Conservation (phyloP, 176 grass and related monocot species). For the Musa troglodytarum region DNA sequence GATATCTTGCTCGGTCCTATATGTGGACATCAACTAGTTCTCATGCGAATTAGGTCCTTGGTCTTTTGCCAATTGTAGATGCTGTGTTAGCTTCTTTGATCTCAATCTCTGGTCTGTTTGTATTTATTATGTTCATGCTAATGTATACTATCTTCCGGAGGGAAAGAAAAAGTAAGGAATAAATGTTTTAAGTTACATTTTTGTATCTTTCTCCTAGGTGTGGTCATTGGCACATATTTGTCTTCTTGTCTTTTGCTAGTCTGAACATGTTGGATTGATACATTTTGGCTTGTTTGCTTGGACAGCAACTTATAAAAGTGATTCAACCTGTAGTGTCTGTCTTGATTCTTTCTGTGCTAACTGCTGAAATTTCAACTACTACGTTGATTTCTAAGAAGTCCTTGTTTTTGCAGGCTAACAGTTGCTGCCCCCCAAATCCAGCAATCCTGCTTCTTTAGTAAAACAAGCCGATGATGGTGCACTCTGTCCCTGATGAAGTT, state of each 20-base stretch:
- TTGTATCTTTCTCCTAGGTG: too few relatives aligned
- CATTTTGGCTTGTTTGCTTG: not conserved
- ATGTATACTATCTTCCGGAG: not conserved
- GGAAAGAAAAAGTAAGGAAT: not conserved
- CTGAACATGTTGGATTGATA: too few relatives aligned
- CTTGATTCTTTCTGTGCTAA: not conserved
- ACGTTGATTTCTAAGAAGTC: not conserved
- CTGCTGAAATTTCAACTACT: not conserved
- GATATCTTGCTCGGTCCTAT: not conserved
- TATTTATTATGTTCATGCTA: too few relatives aligned
- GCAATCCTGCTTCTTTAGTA: too few relatives aligned
- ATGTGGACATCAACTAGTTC: not conserved
- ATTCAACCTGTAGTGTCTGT: not conserved
- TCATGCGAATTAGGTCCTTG: not conserved
- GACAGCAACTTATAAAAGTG: not conserved
- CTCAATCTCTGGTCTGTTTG: too few relatives aligned
- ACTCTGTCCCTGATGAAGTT: constrained; percentile 26
- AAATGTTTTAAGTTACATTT: too few relatives aligned
- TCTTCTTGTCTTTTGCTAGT: too few relatives aligned
- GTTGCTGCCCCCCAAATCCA: not conserved
- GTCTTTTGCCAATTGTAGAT: not conserved
- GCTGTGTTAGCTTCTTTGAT: not conserved
- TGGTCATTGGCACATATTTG: too few relatives aligned
- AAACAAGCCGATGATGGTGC: constrained; percentile 29
- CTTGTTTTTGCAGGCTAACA: not conserved